Conservation (phyloP, 2,329 filamentous ascomycete species). For the Pestalotiopsis fici region DNA sequence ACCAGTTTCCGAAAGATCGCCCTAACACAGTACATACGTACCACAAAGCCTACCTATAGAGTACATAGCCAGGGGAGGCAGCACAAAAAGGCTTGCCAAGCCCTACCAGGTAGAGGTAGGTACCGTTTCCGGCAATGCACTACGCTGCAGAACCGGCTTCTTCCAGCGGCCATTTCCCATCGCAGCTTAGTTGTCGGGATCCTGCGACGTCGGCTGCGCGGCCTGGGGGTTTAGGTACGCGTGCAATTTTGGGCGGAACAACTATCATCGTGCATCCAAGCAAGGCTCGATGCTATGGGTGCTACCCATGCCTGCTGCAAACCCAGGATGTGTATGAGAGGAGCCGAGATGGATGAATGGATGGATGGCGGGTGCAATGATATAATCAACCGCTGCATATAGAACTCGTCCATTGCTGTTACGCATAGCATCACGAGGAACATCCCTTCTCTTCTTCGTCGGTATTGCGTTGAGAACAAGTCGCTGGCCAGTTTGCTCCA, state of each 20-base stretch:
- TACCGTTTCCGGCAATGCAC: not conserved
- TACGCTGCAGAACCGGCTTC: not conserved
- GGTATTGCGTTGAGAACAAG: not conserved
- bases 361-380: not conserved
- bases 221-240: not conserved
- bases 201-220: conserved; percentile 2
- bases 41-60: not conserved
- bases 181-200: not conserved
- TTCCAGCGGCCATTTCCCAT: not conserved
- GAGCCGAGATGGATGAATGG: not conserved
- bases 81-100: not conserved
- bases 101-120: not conserved
- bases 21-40: no score
- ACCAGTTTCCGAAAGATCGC: no score
- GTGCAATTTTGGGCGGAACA: not conserved
- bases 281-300: not conserved
- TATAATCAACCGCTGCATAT: not conserved
- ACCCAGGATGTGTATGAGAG: not conserved
- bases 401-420: not conserved
- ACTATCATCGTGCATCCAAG: not conserved
- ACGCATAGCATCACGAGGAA: not conserved
- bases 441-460: not conserved
- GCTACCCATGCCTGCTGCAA: not conserved
- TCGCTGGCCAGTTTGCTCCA: not conserved
- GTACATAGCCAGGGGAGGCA: not conserved